Base-by-base conservation (phyloP, 2,329 filamentous ascomycete species). In the Juglanconis oblonga region DNA sequence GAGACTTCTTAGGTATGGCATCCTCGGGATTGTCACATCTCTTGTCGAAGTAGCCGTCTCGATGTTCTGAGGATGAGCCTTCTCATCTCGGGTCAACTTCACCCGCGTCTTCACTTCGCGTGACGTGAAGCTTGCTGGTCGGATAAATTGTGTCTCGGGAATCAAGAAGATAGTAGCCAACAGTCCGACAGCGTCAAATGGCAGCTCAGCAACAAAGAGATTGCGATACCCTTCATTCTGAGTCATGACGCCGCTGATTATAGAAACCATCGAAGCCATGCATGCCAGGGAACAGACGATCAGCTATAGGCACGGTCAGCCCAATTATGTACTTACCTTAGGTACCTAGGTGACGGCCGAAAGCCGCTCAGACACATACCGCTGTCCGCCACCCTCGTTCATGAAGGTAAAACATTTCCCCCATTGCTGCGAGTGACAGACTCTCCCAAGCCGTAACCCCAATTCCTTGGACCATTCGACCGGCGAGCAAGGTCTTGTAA, bases 381-480 rank as follows among this genome's bases (percentile, higher is more conserved):
- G 71, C 68, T 0, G 70, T 71, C 5, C 70, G 66, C 44, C 68
- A 58, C 1, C 66, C 71, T 6, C 71, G 66, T 52, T 72, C 67
- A 49, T 73, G 70, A 17, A 73, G 58, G 62, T 69, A 72, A 57
- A 71, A 72, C 59, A 73, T 68, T 52, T 73, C 71, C 9, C 71
- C 71, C 6, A 73, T 66, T 1, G 70, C 65, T 3, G 71, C 70
- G 11, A 73, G 64, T 5, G 67, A 69, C 4, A 73, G 65, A 29
- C 68, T 70, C 61, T 73, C 71, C 59, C 69, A 73, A 2, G 71
- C 71, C 4, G 70, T 72, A 2, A 68, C 67, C 0, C 71, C 71
- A 4, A 73, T 55, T 1, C 71, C 70, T 44, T 73, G 71, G 5
- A 73, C 48, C 52, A 73, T 65, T 13, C 71, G 67, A 9, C 71